A percentile compares a stretch with the other conserved stretches of the same genome.
These are phyloP conservation scores for Pseudogymnoascus sp. DNA, from an alignment of 2,329 filamentous ascomycete genomes.

Conservation along the genomic window DNA sequence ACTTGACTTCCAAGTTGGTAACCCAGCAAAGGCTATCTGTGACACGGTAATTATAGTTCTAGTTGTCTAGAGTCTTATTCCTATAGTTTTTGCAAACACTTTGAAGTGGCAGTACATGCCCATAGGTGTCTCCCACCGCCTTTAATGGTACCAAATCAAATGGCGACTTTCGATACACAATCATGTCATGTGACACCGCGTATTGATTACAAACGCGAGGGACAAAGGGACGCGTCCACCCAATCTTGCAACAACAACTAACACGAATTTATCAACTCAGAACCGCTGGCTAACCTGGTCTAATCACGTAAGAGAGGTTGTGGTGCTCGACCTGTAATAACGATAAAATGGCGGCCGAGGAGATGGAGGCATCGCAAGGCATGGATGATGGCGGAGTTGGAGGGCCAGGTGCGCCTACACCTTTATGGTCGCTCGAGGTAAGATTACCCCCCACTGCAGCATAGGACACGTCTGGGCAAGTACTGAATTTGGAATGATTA, in stretches of 20 bases:
- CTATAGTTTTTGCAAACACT: background rate
- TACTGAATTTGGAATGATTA: constrained; percentile 33
- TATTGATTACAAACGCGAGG: constrained; percentile 6
- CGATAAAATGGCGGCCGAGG: constrained; percentile 27
- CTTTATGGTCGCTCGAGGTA: constrained; percentile 80
- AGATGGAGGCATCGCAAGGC: constrained; percentile 55
- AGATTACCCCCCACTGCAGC: background rate
- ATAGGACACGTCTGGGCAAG: background rate
- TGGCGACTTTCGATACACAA: background rate
- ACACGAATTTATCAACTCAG: background rate
- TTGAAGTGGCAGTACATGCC: background rate
- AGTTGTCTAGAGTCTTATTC: background rate
- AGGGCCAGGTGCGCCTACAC: constrained; percentile 89
- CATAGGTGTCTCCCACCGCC: no score
- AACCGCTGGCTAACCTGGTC: background rate
- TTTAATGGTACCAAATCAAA: no score
- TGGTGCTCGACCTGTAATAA: background rate
- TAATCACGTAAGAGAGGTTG: background rate
- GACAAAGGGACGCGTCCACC: constrained; percentile 8
- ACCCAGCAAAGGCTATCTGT: background rate
- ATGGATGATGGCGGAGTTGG: constrained; percentile 68
- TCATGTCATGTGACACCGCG: constrained; percentile 5
- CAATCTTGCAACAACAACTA: background rate
- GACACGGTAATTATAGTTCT: background rate
- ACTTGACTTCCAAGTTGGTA: background rate